Conservation (phyloP, 2,329 filamentous ascomycete genomes). For the Helminthosporium solani region DNA sequence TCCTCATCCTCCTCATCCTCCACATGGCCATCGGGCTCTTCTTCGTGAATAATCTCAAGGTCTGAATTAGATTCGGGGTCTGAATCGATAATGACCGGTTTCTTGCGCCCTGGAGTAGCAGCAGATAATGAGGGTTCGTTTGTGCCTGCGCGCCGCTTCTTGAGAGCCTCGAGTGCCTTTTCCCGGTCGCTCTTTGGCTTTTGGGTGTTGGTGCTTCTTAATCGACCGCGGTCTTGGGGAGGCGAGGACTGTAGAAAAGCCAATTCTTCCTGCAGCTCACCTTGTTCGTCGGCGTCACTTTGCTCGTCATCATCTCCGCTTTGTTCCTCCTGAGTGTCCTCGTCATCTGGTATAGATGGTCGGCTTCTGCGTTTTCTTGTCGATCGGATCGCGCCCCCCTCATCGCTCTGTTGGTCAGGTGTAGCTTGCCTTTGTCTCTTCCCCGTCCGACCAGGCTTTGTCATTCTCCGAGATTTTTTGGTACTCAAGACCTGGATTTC, state of each 20-base stretch:
- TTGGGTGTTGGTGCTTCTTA: slow-evolving; percentile 21
- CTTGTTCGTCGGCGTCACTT: slow-evolving; percentile 23
- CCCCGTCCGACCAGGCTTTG: not conserved
- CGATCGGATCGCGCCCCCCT: not conserved
- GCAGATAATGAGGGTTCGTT: slow-evolving; percentile 26
- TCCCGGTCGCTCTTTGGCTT: slow-evolving; percentile 40
- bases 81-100: slow-evolving; percentile 22
- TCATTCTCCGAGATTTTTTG: not conserved
- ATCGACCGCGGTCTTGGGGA: slow-evolving; percentile 24
- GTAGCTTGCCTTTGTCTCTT: not conserved
- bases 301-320: slow-evolving; percentile 18
- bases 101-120: slow-evolving; percentile 22
- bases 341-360: not conserved
- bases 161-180: slow-evolving; percentile 47
- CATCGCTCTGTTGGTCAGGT: not conserved
- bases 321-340: not conserved
- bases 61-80: slow-evolving; percentile 26
- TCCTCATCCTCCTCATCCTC: slow-evolving; percentile 29
- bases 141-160: slow-evolving; percentile 42
- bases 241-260: slow-evolving; percentile 45
- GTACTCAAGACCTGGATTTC: not conserved
- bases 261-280: slow-evolving; percentile 50
- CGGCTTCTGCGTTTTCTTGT: not conserved
- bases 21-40: slow-evolving; percentile 31
- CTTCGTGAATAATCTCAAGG: slow-evolving; percentile 37